Evolutionary conservation across 257 asterid species (phyloP).

Genomic region (Buddleja alternifolia): DNA sequence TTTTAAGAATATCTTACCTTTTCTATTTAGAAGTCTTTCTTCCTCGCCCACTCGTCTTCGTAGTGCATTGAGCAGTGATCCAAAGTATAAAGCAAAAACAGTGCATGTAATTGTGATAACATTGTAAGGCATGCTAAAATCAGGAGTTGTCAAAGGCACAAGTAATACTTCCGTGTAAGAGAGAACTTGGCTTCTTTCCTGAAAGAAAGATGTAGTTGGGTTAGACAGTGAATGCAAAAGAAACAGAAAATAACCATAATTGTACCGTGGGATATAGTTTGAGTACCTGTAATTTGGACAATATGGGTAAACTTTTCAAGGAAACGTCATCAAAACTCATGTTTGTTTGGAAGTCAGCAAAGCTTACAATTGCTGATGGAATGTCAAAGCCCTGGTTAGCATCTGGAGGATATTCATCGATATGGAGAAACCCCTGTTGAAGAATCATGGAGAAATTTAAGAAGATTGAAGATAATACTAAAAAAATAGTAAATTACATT

Average conservation of each 20-base stretch:
- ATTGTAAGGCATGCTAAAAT: constrained; percentile 99
- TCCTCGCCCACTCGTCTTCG: constrained; percentile 86
- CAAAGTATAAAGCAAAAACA: constrained; percentile 89
- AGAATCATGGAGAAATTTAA: constrained; percentile 16
- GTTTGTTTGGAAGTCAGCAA: constrained; percentile 60
- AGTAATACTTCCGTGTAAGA: constrained; percentile 94
- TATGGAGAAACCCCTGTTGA: constrained; percentile 94
- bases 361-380: constrained; percentile 85
- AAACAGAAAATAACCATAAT: constrained; percentile 2
- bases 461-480: neutral
- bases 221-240: constrained; percentile 12
- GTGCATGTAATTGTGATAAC: constrained; percentile 98
- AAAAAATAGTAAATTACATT: constrained; percentile 1
- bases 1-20: constrained; percentile 50
- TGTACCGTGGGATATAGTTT: constrained; percentile 7
- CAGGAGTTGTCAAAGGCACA: constrained; percentile 98
- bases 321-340: constrained; percentile 53
- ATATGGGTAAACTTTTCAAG: constrained; percentile 51
- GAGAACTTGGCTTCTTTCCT: constrained; percentile 64
- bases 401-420: constrained; percentile 97
- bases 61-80: constrained; percentile 88
- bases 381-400: constrained; percentile 99
- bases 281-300: constrained; percentile 75
- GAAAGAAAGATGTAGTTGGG: constrained; percentile 29
- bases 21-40: constrained; percentile 65